These are phyloP conservation scores for Cercospora sesami DNA, from an alignment of 2,329 filamentous ascomycete genomes.

Conservation along the genomic window DNA sequence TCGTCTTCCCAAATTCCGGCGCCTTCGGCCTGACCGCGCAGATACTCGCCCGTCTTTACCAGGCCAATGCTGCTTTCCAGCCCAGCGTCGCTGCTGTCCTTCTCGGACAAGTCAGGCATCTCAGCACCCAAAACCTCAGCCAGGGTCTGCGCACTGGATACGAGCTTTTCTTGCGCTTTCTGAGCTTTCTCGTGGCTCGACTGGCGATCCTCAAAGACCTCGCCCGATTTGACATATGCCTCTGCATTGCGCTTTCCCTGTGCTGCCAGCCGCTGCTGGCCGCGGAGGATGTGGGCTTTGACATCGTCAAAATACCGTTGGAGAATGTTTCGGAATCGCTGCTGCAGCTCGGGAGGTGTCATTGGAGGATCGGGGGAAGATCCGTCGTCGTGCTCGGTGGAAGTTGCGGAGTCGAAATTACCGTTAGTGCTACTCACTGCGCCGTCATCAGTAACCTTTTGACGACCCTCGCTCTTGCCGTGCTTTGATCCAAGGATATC, in stretches of 20 bases:
- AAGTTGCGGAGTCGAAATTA: constrained; percentile 52
- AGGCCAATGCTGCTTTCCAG: constrained; percentile 82
- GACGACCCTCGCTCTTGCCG: constrained; percentile 73
- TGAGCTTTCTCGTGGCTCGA: constrained; percentile 92
- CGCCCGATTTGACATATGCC: constrained; percentile 96
- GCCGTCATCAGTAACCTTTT: constrained; percentile 79
- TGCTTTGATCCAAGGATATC: constrained; percentile 83
- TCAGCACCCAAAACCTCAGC: constrained; percentile 85
- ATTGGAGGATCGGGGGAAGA: constrained; percentile 68
- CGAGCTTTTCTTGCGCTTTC: constrained; percentile 86
- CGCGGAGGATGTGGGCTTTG: constrained; percentile 81
- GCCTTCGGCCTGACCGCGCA: constrained; percentile 85
- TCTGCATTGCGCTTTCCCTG: constrained; percentile 95
- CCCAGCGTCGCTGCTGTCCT: constrained; percentile 61
- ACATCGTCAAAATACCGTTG: constrained; percentile 90
- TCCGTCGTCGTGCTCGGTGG: constrained; percentile 53
- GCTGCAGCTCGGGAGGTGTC: constrained; percentile 72
- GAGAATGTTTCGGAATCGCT: constrained; percentile 82
- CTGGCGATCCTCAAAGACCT: constrained; percentile 96
- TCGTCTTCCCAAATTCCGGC: constrained; percentile 98
- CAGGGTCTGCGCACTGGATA: constrained; percentile 85
- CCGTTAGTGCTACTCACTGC: constrained; percentile 57
- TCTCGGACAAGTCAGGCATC: constrained; percentile 89
- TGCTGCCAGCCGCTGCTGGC: constrained; percentile 82
- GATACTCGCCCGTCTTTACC: constrained; percentile 89